Conservation (phyloP, 2,329 filamentous ascomycete species). For the Penicillium sp. region DNA sequence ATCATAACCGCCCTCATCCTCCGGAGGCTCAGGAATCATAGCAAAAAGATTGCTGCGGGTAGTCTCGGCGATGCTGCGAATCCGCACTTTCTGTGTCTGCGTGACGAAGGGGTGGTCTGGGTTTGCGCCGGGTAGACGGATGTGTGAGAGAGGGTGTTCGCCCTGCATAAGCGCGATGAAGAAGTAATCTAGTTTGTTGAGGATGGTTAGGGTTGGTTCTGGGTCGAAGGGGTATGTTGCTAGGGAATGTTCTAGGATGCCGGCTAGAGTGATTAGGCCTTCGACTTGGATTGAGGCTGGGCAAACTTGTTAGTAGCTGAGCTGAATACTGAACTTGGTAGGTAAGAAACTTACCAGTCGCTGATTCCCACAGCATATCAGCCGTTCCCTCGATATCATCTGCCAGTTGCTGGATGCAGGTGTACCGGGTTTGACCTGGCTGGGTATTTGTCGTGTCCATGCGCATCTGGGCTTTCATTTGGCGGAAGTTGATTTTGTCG, state of each 20-base stretch:
- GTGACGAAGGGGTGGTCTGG: constrained; percentile 61
- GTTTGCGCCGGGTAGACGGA: constrained; percentile 73
- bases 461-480: constrained; percentile 49
- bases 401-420: constrained; percentile 71
- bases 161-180: constrained; percentile 78
- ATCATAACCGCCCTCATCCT: not conserved
- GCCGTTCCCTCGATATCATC: constrained; percentile 75
- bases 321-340: not conserved
- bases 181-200: constrained; percentile 81
- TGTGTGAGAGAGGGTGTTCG: constrained; percentile 68
- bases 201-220: constrained; percentile 69
- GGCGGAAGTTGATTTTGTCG: constrained; percentile 29
- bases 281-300: constrained; percentile 80
- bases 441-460: constrained; percentile 37
- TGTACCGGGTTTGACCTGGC: constrained; percentile 58
- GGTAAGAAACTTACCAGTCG: constrained; percentile 74
- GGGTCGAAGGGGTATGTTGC: constrained; percentile 73
- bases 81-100: constrained; percentile 86
- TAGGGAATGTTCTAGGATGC: constrained; percentile 74
- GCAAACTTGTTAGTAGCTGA: not conserved
- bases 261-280: constrained; percentile 78
- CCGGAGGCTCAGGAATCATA: constrained; percentile 6
- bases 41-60: constrained; percentile 57
- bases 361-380: constrained; percentile 84
- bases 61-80: constrained; percentile 79